Evolutionary conservation across 2,329 filamentous ascomycete species (phyloP).

Genomic region (Ceratocystis papillata): DNA sequence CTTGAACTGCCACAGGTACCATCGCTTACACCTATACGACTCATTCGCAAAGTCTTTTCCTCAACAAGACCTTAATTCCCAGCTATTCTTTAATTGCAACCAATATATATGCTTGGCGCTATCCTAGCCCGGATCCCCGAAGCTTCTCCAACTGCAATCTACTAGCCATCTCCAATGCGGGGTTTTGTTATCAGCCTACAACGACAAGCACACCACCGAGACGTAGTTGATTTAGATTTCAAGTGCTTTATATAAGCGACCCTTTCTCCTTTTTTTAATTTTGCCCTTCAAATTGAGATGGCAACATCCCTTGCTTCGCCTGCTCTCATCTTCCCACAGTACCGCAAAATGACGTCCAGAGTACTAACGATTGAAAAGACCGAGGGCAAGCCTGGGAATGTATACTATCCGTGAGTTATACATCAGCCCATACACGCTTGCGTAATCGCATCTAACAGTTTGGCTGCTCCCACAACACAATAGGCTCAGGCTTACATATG

Average conservation of each 20-base stretch:
- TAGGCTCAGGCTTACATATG: conserved; percentile 49
- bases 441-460: too few species aligned
- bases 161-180: conserved; percentile 5
- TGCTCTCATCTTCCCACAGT: conserved; percentile 18
- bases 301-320: conserved; percentile 16
- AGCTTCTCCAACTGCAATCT: conserved; percentile 2
- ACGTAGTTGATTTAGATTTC: neutral
- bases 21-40: too few species aligned
- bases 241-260: neutral
- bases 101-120: neutral
- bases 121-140: neutral
- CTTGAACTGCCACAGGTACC: too few species aligned
- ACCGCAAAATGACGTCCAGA: conserved; percentile 18
- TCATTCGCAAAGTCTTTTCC: too few species aligned
- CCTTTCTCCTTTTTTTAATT: neutral
- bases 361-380: conserved; percentile 53
- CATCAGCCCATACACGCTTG: neutral
- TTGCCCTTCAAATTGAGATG: neutral
- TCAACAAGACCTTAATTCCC: neutral
- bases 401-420: conserved; percentile 63
- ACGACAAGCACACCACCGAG: neutral
- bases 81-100: neutral
- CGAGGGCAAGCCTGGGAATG: conserved; percentile 74
- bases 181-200: neutral
- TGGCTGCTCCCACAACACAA: too few species aligned